phyloP scores from a whole-genome alignment of 2,329 filamentous ascomycete genomes.

The Aspergillus sp. region DNA sequence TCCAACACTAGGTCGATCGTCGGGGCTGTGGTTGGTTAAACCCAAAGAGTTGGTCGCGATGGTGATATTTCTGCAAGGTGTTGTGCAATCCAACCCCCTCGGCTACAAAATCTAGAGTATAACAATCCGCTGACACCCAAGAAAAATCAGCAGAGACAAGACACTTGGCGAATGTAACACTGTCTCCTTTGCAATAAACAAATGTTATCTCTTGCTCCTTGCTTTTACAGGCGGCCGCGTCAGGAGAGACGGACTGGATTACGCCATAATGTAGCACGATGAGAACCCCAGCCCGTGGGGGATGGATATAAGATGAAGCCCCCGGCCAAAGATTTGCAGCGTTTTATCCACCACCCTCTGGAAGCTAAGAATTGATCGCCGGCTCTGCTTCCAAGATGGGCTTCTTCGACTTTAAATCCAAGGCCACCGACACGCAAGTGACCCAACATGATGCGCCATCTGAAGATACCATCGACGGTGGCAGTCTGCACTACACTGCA shows the following conservation, averaged over 20 bases:
- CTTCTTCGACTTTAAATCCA: background rate
- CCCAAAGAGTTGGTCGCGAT: background rate
- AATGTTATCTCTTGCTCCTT: background rate
- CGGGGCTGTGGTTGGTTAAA: background rate
- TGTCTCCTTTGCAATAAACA: background rate
- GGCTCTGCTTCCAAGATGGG: background rate
- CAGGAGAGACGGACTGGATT: conserved; percentile 5
- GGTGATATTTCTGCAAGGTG: background rate
- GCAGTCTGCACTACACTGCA: conserved; percentile 15
- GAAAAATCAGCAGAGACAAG: conserved; percentile 4
- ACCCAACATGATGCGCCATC: conserved; percentile 1
- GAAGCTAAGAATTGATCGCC: background rate
- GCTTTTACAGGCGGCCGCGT: conserved; percentile 1
- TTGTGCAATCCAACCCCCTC: conserved; percentile 6
- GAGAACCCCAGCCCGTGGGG: background rate
- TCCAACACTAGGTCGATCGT: background rate
- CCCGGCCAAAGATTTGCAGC: background rate
- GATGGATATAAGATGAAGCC: conserved; percentile 4
- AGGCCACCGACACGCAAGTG: background rate
- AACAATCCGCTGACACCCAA: conserved; percentile 1
- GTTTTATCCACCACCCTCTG: background rate
- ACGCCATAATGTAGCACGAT: conserved; percentile 9
- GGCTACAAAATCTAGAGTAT: background rate
- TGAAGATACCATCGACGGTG: conserved; percentile 10
- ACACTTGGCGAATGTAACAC: conserved; percentile 9